Base-by-base conservation (phyloP, 2,329 filamentous ascomycete genomes). In the Pyrenophora teres region DNA sequence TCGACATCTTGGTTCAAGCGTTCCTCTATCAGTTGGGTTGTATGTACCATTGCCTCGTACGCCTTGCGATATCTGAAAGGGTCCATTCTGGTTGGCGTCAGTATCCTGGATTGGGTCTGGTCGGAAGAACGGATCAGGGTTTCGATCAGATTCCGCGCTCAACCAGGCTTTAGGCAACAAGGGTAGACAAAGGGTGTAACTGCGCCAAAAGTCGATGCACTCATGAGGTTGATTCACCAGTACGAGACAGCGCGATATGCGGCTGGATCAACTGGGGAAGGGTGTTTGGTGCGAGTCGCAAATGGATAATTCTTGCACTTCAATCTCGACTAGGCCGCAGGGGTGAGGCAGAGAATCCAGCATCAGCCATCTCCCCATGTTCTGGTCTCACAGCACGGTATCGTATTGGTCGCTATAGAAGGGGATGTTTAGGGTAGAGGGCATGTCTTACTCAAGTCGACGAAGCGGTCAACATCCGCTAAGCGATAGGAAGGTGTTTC, bases 1-100 rank as follows among this genome's bases (percentile, higher is more conserved):
- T 53, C 48, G 18, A 50, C 27, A 37, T 63, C 60, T 40, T 68
- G 64, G 21, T 62, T 62, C 18, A 72, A 36, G 9, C 68, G 65
- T 39, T 68, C 55, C 50, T 73, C 68, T 19, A 72, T 58, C 10
- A 73, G 60, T 18, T 69, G 63, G 40, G 67, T 72, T 32, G 63
- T 66, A 60, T 73, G 70, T 4, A 71, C 59, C 68, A 73, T 70
- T 23, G 70, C 70, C 53, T 69, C 68, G 53, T 73, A 73, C 36
- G 70, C 70, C 48, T 72, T 71, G 27, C 70, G 65, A 47, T 73
- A 73, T 44, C 68, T 63, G 39, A 64, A 69, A 46, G 70, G 70
- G 52, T 73, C 70, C 70, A 73, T 73, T 56, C 56, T 69, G 59
- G 50, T 44, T 51, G 46, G 30, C 47, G 58, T 62, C 47, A 57